These are phyloP conservation scores for Trichomonas tenax DNA, from an alignment of 208 protist species.

Conservation along the genomic window DNA sequence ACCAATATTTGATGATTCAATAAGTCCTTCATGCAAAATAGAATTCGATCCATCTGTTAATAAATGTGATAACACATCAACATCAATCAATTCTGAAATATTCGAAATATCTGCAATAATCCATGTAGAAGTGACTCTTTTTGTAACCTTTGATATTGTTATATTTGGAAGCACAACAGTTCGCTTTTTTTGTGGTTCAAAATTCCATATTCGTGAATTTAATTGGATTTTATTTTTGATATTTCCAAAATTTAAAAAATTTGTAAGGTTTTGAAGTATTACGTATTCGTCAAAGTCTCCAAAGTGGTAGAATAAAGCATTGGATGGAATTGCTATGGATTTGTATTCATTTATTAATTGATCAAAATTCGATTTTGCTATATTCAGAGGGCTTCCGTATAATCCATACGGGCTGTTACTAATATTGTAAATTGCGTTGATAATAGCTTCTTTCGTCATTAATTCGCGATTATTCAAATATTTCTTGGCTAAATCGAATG, in stretches of 20 bases:
- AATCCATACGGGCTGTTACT: not conserved
- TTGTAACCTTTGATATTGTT: not conserved
- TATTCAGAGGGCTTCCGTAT: not conserved
- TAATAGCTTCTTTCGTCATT: not conserved
- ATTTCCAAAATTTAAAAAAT: not conserved
- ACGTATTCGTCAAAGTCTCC: not conserved
- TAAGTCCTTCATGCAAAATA: not conserved
- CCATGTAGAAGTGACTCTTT: not conserved
- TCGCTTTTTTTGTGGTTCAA: not conserved
- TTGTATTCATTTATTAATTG: not conserved
- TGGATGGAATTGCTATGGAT: constrained; percentile 31
- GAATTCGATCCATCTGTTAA: not conserved
- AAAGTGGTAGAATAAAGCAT: constrained; percentile 28
- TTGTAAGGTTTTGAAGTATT: not conserved
- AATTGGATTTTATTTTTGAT: not conserved
- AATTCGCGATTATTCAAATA: not conserved
- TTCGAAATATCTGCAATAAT: not conserved
- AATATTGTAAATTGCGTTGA: not conserved
- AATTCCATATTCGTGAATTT: not conserved
- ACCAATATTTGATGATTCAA: not conserved
- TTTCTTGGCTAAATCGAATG: not conserved
- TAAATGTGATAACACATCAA: not conserved
- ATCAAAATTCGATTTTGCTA: not conserved
- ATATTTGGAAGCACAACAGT: too few relatives aligned
- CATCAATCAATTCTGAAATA: not conserved